These are phyloP conservation scores for Carex arenaria DNA, from an alignment of 202 grass and related monocot species.

Conservation along the genomic window DNA sequence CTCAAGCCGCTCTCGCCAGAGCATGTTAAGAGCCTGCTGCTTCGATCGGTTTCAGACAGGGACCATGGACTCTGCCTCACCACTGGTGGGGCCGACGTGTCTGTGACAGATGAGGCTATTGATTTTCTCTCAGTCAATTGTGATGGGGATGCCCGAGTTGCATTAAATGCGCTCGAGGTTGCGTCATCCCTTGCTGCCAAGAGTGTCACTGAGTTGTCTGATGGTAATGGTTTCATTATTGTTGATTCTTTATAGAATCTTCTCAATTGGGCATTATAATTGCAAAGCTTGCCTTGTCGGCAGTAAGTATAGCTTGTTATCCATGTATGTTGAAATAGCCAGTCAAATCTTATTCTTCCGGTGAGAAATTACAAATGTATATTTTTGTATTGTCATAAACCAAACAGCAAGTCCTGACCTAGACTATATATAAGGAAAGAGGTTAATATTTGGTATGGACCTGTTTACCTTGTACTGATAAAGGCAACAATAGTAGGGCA, in stretches of 20 bases:
- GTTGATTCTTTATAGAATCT: background rate
- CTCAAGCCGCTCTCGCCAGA: conserved; percentile 28
- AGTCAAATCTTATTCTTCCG: background rate
- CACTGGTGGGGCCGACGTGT: conserved; percentile 5
- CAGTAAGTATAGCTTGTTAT: background rate
- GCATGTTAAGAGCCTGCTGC: conserved; percentile 19
- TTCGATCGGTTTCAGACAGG: conserved; percentile 24
- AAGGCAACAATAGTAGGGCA: background rate
- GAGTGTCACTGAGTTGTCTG: background rate
- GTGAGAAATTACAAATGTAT: background rate
- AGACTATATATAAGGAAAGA: background rate
- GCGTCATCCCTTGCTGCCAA: conserved; percentile 18
- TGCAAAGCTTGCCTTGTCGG: background rate
- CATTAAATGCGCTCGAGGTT: conserved; percentile 38
- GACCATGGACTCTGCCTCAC: conserved; percentile 30
- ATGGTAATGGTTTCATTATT: conserved; percentile 1
- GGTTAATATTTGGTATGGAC: background rate
- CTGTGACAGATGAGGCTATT: conserved; percentile 20
- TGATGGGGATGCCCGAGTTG: conserved; percentile 40
- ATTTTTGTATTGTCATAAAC: background rate
- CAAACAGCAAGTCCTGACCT: background rate
- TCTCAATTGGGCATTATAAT: background rate
- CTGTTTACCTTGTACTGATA: background rate
- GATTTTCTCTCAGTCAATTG: conserved; percentile 38
- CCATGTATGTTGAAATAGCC: background rate